Base-by-base conservation (phyloP, 192 early-diverging fungal species). In the Lobosporangium transversale region DNA sequence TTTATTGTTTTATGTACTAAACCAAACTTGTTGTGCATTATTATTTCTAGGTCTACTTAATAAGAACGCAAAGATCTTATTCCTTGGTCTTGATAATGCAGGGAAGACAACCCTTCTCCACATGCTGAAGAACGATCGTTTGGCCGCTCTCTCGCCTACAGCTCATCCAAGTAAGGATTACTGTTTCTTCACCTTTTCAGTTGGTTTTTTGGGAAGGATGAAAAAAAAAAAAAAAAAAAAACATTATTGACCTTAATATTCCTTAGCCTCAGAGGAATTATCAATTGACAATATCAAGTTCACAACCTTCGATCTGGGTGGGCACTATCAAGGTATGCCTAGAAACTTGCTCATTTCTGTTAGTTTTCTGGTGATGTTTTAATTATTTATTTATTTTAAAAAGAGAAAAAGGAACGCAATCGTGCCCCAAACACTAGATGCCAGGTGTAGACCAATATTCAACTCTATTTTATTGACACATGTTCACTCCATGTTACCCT, bases 31-130 rank as follows among this genome's bases (percentile, higher is more conserved):
- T 27, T 6, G n/a, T 27, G 9, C 11, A 8, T 9, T 4, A 11
- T 3, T 26, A 11, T 3, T 11, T 29, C 20, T 80, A 98, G 97
- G 97, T 70, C 89, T 99, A 78, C 83, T 96, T 78, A 98, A 99
- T 85, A 99, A 99, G 86, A 97, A 95, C 81, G 97, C 96, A 57
- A 98, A 97, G 84, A 95, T 99, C 73, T 85, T 99, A 52, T 99
- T 99, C 86, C 89, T 99, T 53, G 97, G 97, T 58, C 89, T 99
- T 47, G 97, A 99, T 82, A 97, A 97, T 85, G 95, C 95, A 58
- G 95, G 95, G 59, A 99, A 99, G 85, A 99, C 97, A 3, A 99
- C 97, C 50, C 87, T 99, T 20, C 88, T 99, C 54, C 97, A 99
- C 86, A 97, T 99, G 94, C 88, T 99, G 71, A 99, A 99, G 89